These are phyloP conservation scores for Cryptococcus floricola DNA, from an alignment of 1,284 basidiomycete genomes.

Conservation along the genomic window DNA sequence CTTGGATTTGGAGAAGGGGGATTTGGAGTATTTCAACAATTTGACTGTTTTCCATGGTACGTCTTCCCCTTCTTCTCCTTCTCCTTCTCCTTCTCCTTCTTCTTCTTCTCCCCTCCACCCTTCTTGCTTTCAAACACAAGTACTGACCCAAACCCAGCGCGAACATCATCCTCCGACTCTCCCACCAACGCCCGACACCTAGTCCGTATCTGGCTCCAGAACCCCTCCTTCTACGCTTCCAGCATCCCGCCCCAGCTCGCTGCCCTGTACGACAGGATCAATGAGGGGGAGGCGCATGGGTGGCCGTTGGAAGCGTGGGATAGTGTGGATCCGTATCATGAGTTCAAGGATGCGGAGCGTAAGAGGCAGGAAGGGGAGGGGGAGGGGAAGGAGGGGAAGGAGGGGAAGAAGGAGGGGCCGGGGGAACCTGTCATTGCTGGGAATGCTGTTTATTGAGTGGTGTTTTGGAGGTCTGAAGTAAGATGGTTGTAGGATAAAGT, in stretches of 20 bases:
- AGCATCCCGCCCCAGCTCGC: neutral
- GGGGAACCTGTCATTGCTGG: too few relatives aligned
- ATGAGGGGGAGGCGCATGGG: neutral
- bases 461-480: too few relatives aligned
- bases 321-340: neutral
- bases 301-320: slow-evolving; percentile 6
- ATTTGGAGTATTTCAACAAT: slow-evolving; percentile 32
- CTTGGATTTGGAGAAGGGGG: slow-evolving; percentile 25
- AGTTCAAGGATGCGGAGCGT: neutral
- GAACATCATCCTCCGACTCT: slow-evolving; percentile 18
- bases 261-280: neutral
- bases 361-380: neutral
- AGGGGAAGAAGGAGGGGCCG: slow-evolving; percentile 39
- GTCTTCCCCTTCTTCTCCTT: neutral
- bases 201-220: slow-evolving; percentile 18
- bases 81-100: neutral
- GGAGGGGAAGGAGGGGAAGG: neutral
- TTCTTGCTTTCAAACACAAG: neutral
- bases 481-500: too few relatives aligned
- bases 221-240: neutral
- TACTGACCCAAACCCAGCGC: neutral
- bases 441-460: too few relatives aligned
- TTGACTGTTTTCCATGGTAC: slow-evolving; percentile 25
- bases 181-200: slow-evolving; percentile 20
- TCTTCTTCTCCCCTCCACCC: neutral